These are phyloP conservation scores for Crithidia expoeki DNA, from an alignment of 208 protist species.

Conservation along the genomic window DNA sequence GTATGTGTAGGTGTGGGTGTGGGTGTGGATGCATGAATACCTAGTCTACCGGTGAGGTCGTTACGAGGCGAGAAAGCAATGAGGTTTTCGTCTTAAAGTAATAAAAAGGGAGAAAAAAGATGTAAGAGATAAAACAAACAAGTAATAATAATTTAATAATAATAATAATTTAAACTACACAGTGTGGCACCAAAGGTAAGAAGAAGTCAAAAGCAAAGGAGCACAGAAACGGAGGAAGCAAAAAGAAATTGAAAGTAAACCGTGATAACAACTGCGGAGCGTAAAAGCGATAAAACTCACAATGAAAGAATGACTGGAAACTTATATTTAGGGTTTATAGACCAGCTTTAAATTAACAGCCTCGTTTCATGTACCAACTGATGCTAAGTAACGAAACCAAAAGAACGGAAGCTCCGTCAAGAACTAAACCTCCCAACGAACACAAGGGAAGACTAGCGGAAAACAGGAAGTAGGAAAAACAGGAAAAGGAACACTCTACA, in stretches of 20 bases:
- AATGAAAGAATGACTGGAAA: conserved; percentile 13
- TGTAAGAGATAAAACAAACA: background rate
- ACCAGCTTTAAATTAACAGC: background rate
- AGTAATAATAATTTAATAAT: background rate
- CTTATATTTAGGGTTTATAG: background rate
- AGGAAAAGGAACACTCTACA: conserved; percentile 7
- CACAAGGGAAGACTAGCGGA: background rate
- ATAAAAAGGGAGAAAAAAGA: background rate
- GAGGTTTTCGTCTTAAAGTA: no score
- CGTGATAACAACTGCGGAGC: conserved; percentile 3
- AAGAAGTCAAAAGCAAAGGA: background rate
- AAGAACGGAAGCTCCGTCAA: no score
- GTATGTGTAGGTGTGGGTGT: no score
- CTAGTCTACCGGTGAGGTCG: no score
- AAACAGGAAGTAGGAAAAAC: conserved; percentile 14
- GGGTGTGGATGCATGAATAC: no score
- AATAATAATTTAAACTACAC: background rate
- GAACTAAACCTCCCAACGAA: background rate
- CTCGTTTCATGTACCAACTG: background rate
- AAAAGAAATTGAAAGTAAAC: conserved; percentile 2
- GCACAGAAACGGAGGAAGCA: background rate
- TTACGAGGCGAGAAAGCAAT: no score
- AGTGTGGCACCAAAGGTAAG: background rate
- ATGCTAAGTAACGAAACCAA: background rate
- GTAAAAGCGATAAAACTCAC: background rate